phyloP scores from a whole-genome alignment of 805 yeast genomes.

The Metschnikowia borealis region DNA sequence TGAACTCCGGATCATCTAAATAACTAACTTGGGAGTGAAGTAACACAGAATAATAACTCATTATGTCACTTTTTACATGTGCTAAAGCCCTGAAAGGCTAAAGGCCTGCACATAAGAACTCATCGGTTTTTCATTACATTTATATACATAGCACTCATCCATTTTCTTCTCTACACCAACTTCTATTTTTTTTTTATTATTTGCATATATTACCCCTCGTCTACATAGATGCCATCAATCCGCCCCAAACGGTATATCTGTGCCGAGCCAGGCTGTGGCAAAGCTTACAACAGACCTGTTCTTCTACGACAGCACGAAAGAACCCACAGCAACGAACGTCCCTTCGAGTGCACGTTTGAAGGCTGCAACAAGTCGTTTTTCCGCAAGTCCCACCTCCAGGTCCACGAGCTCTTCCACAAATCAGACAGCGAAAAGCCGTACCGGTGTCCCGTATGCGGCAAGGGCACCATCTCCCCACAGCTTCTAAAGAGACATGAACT shows the following conservation, averaged over 20 bases:
- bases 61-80: too few species aligned
- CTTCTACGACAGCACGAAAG: constrained; percentile 76
- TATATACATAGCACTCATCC: not conserved
- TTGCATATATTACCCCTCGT: too few species aligned
- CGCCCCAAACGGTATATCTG: constrained; percentile 65
- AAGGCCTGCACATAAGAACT: not conserved
- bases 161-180: not conserved
- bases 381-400: constrained; percentile 75
- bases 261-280: constrained; percentile 61
- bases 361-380: constrained; percentile 64
- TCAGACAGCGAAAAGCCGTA: constrained; percentile 56
- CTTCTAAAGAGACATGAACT: constrained; percentile 79
- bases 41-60: too few species aligned
- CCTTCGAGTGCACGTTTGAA: constrained; percentile 55
- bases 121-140: not conserved
- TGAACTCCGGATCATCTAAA: too few species aligned
- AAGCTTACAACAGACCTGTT: constrained; percentile 77
- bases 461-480: constrained; percentile 77
- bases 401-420: constrained; percentile 67
- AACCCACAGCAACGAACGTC: constrained; percentile 76
- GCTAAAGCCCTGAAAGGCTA: not conserved
- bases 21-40: too few species aligned
- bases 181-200: not conserved
- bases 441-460: constrained; percentile 69
- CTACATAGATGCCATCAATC: constrained; percentile 8